Evolutionary conservation across 2,329 filamentous ascomycete genomes (phyloP), one percentile per base, ranked within the genome.

Genomic region (Rhinocladiella mackenziei): DNA sequence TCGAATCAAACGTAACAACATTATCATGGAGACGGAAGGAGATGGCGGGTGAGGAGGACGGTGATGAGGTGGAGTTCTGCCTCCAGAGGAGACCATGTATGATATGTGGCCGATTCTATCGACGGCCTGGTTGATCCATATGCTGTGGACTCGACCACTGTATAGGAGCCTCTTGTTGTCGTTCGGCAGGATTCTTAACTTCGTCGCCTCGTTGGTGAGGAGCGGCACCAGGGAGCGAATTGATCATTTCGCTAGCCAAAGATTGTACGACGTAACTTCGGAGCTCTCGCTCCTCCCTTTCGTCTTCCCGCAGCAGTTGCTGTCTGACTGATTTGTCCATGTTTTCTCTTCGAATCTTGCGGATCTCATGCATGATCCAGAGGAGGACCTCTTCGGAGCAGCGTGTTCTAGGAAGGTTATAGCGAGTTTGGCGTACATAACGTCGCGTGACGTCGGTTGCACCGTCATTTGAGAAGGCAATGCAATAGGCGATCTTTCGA

Each of bases 401-500:
- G 57, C 81, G 79, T 55, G 76, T 87, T 53, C 92, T 83, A 51
- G 86, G 80, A n/a, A 77, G 72, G 57, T 86, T 63, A 43, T 64
- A 66, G n/a, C 61, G 54, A 14, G 75, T 71, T 48, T 65, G 69
- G 42, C 70, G 70, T 31, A 81, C 77, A 58, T 83, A 83, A 55
- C 79, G 75, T 32, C 79, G 72, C n/a, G 80, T 83, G 51, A 83
- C 80, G 60, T 83, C 80, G 58, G 76, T 78, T 48, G 77, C 78
- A 43, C 80, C 92, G 50, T 98, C 92, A 45, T 87, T 89, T 9
- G 89, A 94, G 63, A 98, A 98, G 39, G 91, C 92, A 49, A 98
- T 83, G 70, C 89, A 96, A 69, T 98, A 98, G 0, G 88, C 89
- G 73, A 97, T 86, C 71, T 92, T 94, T 73, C 92, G 92, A 56